Base-by-base conservation (phyloP, 495 filamentous ascomycete species). In the Astrothelium subdiscretum region DNA sequence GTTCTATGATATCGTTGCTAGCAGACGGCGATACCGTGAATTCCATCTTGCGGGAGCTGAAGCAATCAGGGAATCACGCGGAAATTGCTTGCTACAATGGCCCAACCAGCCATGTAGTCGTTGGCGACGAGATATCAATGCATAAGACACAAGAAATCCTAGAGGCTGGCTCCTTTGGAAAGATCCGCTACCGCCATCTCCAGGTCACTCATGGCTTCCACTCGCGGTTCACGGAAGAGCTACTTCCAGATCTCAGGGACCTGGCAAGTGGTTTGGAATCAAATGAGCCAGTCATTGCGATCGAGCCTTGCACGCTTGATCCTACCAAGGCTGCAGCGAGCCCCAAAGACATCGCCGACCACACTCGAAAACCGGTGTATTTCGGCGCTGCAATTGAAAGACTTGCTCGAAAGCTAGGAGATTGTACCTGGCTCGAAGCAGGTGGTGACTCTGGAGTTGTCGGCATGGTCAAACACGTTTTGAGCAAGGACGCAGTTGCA, bases 131-230 rank as follows among this genome's bases (percentile, higher is more conserved):
- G 5, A 59, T 59, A 1, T 64, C 70, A 1, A 67, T 75, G 20
- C 22, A 60, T 12, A 51, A 12, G 26, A 26, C 71, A 0, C 31
- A 38, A 2, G 57, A 65, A 4, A 29, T 40, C 18, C 61, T 75
- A 2, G n/a, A 63, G 22, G 31, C 44, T 3, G 69, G 71, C 15
- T 26, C 68, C 20, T 68, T 70, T 57, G 65, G 58, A 4, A 65
- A 81, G 0, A 84, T 83, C 35, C 35, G 35, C 35, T 38, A 38
- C 35, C 35, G 12, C 43, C 43, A 20, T 63, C 79, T 94, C 2
- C 81, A 84, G 38, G 82, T 91, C 15, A 86, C 87, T 29, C 92
- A 85, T 62, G 90, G 88, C 18, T 94, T 91, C 79, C 90, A 95
- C 71, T 88, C 89, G 2, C 77, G 82, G 0, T 89, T 92, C 66